Evolutionary conservation across 495 filamentous ascomycete species (phyloP), one percentile per base, ranked within the genome.

Genomic region (Podospora appendiculata): DNA sequence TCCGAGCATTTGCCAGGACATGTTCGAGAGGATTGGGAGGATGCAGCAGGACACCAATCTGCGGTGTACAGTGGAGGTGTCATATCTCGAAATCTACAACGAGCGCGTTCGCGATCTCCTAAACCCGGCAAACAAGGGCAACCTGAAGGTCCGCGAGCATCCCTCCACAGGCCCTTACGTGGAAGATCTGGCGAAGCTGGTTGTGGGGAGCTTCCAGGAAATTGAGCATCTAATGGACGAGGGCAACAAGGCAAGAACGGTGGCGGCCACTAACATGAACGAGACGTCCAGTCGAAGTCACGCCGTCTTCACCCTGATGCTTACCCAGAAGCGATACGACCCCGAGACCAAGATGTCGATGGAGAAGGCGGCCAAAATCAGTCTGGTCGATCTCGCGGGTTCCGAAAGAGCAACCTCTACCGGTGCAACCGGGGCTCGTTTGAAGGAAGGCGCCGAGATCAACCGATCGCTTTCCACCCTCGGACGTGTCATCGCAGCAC

Each of bases 251-350:
- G 94, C 94, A 7, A 77, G 94, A 74, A 99, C 94, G 16, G 94
- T 99, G 38, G 94, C 94, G 4, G 94, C 94, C 5, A 99, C 94
- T 38, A 99, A 96, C 76, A 97, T 97, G 93, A 99, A 99, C 75
- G 93, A 97, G 72, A 97, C 94, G 3, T 96, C 91, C 47, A 95
- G 90, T 81, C 82, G 94, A 70, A 95, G 89, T 60, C 94, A 99
- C 65, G 94, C 94, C 36, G 94, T 99, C 12, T 99, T 99, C 67
- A 99, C 94, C 6, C 74, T 99, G 40, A 97, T 90, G 50, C 76
- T 99, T 17, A 95, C 90, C 4, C 94, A 97, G 63, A 96, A 96
- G 67, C 79, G 89, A 53, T 90, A 90, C 59, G 94, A 99, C 64
- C 74, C 83, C 0, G 94, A 97, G 66, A 96, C 92, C 0, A 88